Percentiles rank a stretch among this genome's conserved stretches.
Conservation (phyloP, 192 early-diverging fungal species). For the Coemansia sp. region DNA sequence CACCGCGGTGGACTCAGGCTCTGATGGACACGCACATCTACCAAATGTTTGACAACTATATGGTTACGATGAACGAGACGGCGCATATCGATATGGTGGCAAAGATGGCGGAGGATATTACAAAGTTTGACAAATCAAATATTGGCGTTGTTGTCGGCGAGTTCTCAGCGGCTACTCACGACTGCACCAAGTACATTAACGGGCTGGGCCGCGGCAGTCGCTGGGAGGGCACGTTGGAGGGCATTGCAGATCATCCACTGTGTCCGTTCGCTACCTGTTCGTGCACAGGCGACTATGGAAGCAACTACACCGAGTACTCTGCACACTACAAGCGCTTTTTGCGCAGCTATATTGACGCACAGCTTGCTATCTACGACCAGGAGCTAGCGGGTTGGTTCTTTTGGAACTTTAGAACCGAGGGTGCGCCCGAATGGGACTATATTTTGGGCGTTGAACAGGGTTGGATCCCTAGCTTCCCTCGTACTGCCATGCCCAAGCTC, state of each 20-base stretch:
- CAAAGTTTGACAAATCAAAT: slow-evolving; percentile 38
- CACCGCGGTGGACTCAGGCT: slow-evolving; percentile 48
- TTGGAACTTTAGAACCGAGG: slow-evolving; percentile 76
- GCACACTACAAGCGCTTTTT: slow-evolving; percentile 64
- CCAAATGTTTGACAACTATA: slow-evolving; percentile 58
- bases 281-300: slow-evolving; percentile 61
- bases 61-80: slow-evolving; percentile 37
- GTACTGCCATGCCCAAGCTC: slow-evolving; percentile 30
- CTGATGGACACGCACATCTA: slow-evolving; percentile 61
- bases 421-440: slow-evolving; percentile 76
- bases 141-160: slow-evolving; percentile 75
- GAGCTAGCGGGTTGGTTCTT: slow-evolving; percentile 68
- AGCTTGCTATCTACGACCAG: slow-evolving; percentile 65
- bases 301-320: slow-evolving; percentile 52
- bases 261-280: slow-evolving; percentile 58
- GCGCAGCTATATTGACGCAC: slow-evolving; percentile 61
- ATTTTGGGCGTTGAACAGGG: slow-evolving; percentile 67
- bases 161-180: slow-evolving; percentile 70
- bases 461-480: slow-evolving; percentile 64
- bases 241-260: slow-evolving; percentile 28
- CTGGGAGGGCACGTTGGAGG: slow-evolving; percentile 65
- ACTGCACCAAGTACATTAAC: slow-evolving; percentile 77
- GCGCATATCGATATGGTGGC: slow-evolving; percentile 49
- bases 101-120: slow-evolving; percentile 40
- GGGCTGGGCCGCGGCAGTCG: slow-evolving; percentile 64